Evolutionary conservation across 83 land plant species (phyloP).

Genomic region (Thuja plicata): DNA sequence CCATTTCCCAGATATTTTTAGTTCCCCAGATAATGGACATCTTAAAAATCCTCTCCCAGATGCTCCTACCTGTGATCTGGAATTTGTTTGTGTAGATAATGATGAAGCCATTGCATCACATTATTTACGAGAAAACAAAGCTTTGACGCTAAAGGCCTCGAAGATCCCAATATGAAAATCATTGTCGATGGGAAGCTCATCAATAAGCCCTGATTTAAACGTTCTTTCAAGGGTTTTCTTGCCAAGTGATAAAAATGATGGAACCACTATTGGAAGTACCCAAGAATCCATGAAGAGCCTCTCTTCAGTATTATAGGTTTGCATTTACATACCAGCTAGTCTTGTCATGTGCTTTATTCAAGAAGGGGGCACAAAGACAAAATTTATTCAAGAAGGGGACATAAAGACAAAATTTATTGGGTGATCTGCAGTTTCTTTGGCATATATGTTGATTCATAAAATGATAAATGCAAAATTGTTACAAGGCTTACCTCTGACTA

Average conservation of each 20-base stretch:
- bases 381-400: too few relatives aligned
- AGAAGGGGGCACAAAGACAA: too few relatives aligned
- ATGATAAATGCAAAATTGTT: too few relatives aligned
- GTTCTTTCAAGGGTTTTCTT: background rate
- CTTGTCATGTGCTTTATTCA: too few relatives aligned
- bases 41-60: constrained; percentile 5
- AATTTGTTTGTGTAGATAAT: background rate
- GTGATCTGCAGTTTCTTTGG: too few relatives aligned
- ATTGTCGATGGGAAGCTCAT: background rate
- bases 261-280: constrained; percentile 20
- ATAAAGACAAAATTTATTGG: too few relatives aligned
- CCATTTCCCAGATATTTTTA: constrained; percentile 7
- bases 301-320: constrained; percentile 48
- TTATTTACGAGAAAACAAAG: background rate
- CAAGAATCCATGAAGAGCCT: constrained; percentile 58
- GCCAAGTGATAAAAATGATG: background rate
- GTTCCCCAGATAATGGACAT: background rate
- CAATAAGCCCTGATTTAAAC: constrained; percentile 2
- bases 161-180: background rate
- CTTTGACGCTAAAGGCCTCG: background rate
- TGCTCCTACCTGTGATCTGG: background rate
- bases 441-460: too few relatives aligned
- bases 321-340: too few relatives aligned
- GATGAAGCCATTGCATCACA: constrained; percentile 6
- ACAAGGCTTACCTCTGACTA: too few relatives aligned